Evolutionary conservation across 1,284 basidiomycete species (phyloP).

Genomic region (Xerocomus minutiporus): DNA sequence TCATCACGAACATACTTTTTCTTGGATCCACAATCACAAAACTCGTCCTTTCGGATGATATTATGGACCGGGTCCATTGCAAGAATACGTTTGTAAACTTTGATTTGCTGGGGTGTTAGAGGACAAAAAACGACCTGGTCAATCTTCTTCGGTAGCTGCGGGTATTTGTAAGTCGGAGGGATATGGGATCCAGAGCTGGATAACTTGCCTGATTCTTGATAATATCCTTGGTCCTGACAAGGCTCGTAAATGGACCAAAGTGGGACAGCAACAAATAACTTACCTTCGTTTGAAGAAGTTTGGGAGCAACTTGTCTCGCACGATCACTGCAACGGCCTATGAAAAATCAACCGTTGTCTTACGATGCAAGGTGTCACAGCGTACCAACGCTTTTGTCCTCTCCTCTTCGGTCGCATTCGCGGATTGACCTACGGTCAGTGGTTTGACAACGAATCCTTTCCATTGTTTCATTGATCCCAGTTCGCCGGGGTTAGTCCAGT

Average conservation of each 20-base stretch:
- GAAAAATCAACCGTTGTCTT: slow-evolving; percentile 3
- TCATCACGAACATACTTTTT: slow-evolving; percentile 41
- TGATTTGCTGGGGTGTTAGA: slow-evolving; percentile 60
- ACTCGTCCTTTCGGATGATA: slow-evolving; percentile 62
- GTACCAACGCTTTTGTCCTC: slow-evolving; percentile 52
- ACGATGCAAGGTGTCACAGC: slow-evolving; percentile 16
- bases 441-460: slow-evolving; percentile 61
- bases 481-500: slow-evolving; percentile 73
- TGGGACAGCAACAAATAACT: slow-evolving; percentile 6
- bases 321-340: slow-evolving; percentile 51
- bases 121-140: slow-evolving; percentile 91
- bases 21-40: slow-evolving; percentile 64
- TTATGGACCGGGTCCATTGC: slow-evolving; percentile 57
- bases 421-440: slow-evolving; percentile 67
- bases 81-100: slow-evolving; percentile 69
- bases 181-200: background rate
- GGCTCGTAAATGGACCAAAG: slow-evolving; percentile 2
- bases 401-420: slow-evolving; percentile 58
- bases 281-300: slow-evolving; percentile 74
- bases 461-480: slow-evolving; percentile 67
- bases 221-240: slow-evolving; percentile 69
- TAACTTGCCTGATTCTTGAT: slow-evolving; percentile 61
- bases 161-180: background rate
- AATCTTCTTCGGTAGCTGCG: slow-evolving; percentile 71
- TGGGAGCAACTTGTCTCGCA: slow-evolving; percentile 68